Percentiles rank a stretch among this genome's conserved stretches.
phyloP scores from a whole-genome alignment of 257 asterid species.

The Plectranthus barbatus region DNA sequence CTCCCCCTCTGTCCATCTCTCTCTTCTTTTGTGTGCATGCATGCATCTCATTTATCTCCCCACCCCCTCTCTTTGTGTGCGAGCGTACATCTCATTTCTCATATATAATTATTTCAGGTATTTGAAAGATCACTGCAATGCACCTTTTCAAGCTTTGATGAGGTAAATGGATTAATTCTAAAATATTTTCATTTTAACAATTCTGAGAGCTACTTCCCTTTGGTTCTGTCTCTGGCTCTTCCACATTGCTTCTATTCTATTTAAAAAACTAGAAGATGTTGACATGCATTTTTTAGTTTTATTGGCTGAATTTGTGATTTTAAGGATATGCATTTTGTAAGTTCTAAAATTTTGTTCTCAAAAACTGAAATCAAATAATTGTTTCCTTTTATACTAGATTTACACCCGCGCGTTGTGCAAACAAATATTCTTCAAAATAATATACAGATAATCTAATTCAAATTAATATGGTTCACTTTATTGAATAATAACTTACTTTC shows the following conservation, averaged over 20 bases:
- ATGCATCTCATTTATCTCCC: background rate
- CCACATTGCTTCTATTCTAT: background rate
- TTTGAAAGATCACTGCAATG: constrained; percentile 76
- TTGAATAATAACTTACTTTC: too few species aligned
- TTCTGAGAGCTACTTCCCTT: background rate
- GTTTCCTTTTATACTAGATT: too few species aligned
- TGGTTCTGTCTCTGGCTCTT: background rate
- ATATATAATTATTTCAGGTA: constrained; percentile 45
- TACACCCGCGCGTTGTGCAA: too few species aligned
- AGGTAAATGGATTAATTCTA: constrained; percentile 38
- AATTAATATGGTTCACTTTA: too few species aligned
- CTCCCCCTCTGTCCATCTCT: background rate
- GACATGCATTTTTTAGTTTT: background rate
- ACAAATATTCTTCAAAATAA: too few species aligned
- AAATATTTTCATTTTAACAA: background rate
- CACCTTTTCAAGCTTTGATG: constrained; percentile 71
- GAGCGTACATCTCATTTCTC: background rate
- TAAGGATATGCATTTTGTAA: background rate
- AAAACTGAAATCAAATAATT: background rate
- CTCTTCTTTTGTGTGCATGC: background rate
- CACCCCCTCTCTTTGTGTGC: background rate
- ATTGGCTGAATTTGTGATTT: background rate
- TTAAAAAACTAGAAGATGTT: constrained; percentile 2
- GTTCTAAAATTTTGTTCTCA: background rate
- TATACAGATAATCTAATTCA: too few species aligned